phyloP scores from a whole-genome alignment of 2,329 filamentous ascomycete genomes.

The Nothopassalora personata region DNA sequence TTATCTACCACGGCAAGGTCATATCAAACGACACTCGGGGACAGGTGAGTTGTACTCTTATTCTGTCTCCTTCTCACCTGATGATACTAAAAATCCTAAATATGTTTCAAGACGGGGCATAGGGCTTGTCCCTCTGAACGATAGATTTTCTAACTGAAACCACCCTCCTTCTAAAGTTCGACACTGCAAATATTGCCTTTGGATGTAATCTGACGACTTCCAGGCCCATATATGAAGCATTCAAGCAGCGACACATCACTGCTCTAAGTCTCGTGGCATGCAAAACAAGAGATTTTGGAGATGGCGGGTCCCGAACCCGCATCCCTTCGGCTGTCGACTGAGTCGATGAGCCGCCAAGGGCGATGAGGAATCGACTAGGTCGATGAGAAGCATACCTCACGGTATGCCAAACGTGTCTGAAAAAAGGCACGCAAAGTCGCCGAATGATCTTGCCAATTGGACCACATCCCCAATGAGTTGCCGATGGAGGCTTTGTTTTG shows the following conservation, averaged over 20 bases:
- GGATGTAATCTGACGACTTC: background rate
- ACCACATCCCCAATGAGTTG: too few species aligned
- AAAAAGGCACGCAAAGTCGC: too few species aligned
- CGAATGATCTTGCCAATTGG: too few species aligned
- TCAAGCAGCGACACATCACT: too few species aligned
- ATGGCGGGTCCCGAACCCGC: too few species aligned
- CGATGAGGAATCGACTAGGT: too few species aligned
- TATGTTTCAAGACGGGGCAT: conserved; percentile 34
- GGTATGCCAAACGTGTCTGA: too few species aligned
- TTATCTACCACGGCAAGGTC: background rate
- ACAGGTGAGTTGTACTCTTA: background rate
- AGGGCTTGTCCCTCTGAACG: conserved; percentile 24
- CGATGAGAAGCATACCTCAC: too few species aligned
- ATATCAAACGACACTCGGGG: background rate
- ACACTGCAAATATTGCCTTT: background rate
- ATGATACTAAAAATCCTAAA: conserved; percentile 28
- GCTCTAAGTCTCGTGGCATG: background rate
- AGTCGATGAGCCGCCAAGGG: too few species aligned
- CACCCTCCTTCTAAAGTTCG: background rate
- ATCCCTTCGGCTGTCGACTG: too few species aligned
- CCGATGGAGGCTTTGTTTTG: too few species aligned
- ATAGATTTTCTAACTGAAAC: conserved; percentile 16
- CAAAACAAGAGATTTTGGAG: too few species aligned
- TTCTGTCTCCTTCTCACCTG: conserved; percentile 5
- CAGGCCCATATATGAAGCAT: background rate